These are phyloP conservation scores for Citropsis articulata DNA, from an alignment of 345 rosid genomes.

Conservation along the genomic window DNA sequence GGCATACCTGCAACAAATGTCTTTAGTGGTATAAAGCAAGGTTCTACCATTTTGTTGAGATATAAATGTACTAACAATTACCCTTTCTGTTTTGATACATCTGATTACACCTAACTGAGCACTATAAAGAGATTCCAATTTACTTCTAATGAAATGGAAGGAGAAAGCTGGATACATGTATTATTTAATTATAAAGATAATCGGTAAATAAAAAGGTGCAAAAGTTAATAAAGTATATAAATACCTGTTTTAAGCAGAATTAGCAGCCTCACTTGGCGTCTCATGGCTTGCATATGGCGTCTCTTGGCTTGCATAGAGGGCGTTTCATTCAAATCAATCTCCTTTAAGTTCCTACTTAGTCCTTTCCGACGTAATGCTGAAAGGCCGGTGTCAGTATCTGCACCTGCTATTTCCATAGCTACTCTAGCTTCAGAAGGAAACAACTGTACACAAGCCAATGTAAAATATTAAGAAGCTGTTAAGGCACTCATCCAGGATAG, in stretches of 20 bases:
- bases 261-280: conserved; percentile 25
- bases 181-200: background rate
- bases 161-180: no score
- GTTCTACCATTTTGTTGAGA: no score
- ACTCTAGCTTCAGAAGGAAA: conserved; percentile 45
- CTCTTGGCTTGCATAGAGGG: conserved; percentile 12
- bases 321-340: conserved; percentile 34
- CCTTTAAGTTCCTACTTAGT: conserved; percentile 13
- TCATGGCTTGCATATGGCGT: conserved; percentile 15
- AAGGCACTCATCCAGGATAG: background rate
- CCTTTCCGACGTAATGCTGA: conserved; percentile 11
- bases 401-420: conserved; percentile 45
- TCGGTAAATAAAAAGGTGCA: background rate
- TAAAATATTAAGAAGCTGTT: background rate
- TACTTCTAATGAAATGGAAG: no score
- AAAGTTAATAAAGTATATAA: background rate
- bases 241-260: conserved; percentile 41
- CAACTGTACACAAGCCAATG: conserved; percentile 39
- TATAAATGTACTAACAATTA: no score
- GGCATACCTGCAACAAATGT: no score
- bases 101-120: no score
- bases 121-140: no score
- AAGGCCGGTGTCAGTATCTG: conserved; percentile 17
- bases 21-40: no score
- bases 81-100: no score